phyloP scores from a whole-genome alignment of 2,329 filamentous ascomycete species.

The Ceratocystis papillata region DNA sequence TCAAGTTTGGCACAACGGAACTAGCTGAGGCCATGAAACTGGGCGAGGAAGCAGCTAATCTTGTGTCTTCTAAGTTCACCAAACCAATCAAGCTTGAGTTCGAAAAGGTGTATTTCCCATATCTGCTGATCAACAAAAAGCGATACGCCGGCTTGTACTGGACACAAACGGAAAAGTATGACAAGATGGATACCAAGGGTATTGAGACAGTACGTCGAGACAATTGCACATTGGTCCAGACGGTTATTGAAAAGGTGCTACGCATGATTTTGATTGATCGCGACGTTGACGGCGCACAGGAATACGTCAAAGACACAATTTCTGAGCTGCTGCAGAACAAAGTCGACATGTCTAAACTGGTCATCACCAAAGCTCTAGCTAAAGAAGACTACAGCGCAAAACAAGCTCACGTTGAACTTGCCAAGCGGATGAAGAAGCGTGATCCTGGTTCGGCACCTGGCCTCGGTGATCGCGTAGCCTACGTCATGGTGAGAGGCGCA shows the following conservation, averaged over 20 bases:
- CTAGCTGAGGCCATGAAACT: conserved; percentile 84
- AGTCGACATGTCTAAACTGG: conserved; percentile 96
- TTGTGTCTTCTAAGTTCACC: conserved; percentile 81
- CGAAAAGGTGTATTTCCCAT: conserved; percentile 97
- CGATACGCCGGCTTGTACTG: conserved; percentile 96
- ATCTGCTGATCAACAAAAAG: conserved; percentile 99
- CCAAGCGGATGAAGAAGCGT: conserved; percentile 91
- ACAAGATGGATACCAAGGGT: conserved; percentile 99
- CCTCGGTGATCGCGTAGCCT: conserved; percentile 90
- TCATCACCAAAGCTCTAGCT: conserved; percentile 93
- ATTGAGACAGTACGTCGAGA: conserved; percentile 96
- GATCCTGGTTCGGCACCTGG: conserved; percentile 88
- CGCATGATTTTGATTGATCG: conserved; percentile 92
- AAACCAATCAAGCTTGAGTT: conserved; percentile 99
- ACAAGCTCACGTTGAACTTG: conserved; percentile 92
- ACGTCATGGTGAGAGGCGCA: conserved; percentile 91
- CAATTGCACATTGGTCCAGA: conserved; percentile 91
- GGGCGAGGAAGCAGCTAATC: conserved; percentile 82
- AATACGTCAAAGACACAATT: conserved; percentile 96
- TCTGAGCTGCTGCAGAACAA: conserved; percentile 94
- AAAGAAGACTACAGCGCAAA: conserved; percentile 76
- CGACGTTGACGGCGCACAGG: conserved; percentile 81
- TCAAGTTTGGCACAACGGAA: conserved; percentile 89
- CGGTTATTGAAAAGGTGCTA: conserved; percentile 91
- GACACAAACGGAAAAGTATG: conserved; percentile 87